Base-by-base conservation (phyloP, 192 early-diverging fungal species). In the Spizellomyces sp. region DNA sequence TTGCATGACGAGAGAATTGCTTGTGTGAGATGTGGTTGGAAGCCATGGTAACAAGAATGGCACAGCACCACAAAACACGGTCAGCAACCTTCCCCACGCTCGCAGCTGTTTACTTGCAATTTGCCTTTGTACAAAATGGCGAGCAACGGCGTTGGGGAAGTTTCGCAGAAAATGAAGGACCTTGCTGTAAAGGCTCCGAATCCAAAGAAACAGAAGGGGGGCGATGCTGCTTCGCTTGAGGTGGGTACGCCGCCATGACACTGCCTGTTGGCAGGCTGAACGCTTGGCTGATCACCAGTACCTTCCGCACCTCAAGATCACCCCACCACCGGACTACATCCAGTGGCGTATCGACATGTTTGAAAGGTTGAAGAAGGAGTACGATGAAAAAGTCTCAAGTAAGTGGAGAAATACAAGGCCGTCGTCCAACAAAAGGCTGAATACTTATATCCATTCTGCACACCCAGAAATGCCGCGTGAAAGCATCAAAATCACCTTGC, bases 341-440 rank as follows among this genome's bases (percentile, higher is more conserved):
- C 73, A 84, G 45, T 88, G 89, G 68, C 89, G 94, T 56, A 90
- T 93, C 63, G 80, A 87, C 64, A 90, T 94, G 86, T 94, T 94
- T 77, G 91, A 94, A 46, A 73, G 79, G 43, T 75, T 92, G 66
- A 89, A 90, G 83, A 77, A 79, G 57, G 74, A 85, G 64, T 81
- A 87, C 67, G 86, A 94, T 58, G 86, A 84, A 27, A 79, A 85
- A 55, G 78, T 87, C 67, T 83, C 87, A 66, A 79, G 89, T 90
- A 85, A 64, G 80, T 70, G 15, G 14, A 9, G 36, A 45, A 19
- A 10, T 36, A 3, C 27, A 36, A 2, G 27, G 27, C 3, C 3
- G 27, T 42, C 41, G 41, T 15, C 10, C 52, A 17, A 14, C n/a
- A 41, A 9, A 9, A 4, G 4, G 17, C 62, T 19, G 62, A 41